Conservation (phyloP, 2,329 filamentous ascomycete genomes). For the Ceratocystis diversiconidia region DNA sequence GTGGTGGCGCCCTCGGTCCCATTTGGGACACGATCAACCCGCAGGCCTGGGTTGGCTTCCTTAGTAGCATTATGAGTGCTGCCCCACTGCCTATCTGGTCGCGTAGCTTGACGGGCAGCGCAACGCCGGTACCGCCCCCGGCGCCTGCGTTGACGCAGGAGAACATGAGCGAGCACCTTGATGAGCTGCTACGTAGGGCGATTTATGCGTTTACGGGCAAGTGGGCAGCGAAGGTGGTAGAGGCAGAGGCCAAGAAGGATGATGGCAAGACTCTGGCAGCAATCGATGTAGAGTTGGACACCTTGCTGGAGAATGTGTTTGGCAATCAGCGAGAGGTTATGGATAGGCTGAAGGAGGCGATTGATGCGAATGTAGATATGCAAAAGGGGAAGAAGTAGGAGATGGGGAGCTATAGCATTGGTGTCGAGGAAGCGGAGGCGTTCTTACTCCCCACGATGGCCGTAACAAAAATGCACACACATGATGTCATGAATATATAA, state of each 20-base stretch:
- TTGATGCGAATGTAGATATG: conserved; percentile 41
- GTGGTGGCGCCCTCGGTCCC: conserved; percentile 38
- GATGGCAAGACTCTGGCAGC: conserved; percentile 38
- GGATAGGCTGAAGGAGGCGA: conserved; percentile 46
- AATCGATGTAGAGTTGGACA: conserved; percentile 42
- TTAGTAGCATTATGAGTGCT: conserved; percentile 40
- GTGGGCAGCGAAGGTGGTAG: conserved; percentile 40
- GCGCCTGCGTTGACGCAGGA: conserved; percentile 29
- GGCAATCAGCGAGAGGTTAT: conserved; percentile 45
- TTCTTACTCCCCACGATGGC: neutral
- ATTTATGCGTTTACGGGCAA: conserved; percentile 50
- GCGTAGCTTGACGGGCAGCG: conserved; percentile 24
- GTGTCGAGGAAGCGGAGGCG: conserved; percentile 10
- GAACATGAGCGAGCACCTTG: conserved; percentile 50
- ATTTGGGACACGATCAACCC: conserved; percentile 51
- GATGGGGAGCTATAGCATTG: conserved; percentile 23
- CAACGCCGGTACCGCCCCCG: conserved; percentile 21
- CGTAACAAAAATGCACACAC: neutral
- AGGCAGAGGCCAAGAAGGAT: conserved; percentile 34
- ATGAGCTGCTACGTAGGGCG: conserved; percentile 46
- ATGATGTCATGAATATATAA: neutral
- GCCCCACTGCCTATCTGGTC: conserved; percentile 35
- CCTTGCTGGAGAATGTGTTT: conserved; percentile 43
- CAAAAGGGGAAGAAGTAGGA: conserved; percentile 32
- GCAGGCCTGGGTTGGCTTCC: conserved; percentile 44